Evolutionary conservation across 495 filamentous ascomycete species (phyloP), one percentile per base, ranked within the genome.

Genomic region (Penicillium simplicissimum): DNA sequence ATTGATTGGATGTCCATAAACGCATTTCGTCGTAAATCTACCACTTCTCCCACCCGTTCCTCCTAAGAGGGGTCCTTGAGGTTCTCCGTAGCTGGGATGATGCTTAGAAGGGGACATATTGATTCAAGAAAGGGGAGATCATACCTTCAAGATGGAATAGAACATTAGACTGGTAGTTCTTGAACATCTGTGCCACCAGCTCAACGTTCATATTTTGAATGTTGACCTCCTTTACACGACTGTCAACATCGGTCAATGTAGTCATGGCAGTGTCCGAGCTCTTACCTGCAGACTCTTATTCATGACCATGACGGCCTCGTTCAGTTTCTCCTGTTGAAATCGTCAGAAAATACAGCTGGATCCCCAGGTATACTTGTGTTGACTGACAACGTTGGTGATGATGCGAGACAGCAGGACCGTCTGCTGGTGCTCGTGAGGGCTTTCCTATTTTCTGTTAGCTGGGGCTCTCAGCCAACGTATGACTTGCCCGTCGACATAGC

Each of bases 171-270:
- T 96, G 92, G 73, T 98, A 98, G 76, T 98, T 98, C 82, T 97
- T 97, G 81, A 98, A 98, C 95, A 98, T 98, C 74, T 98, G 95
- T 8, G 95, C 93, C 4, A 98, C 95, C 9, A 98, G 82, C 77
- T 98, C 95, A 6, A 97, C 91, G 71, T 98, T 94, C 92, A 97
- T 96, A 67, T 98, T 98, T 65, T 96, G 90, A 37, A 96, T 88
- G 71, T 97, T 98, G 84, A 97, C 96, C 66, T 97, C 93, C 91
- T 97, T 63, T 5, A 52, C 8, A 3, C 51, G 23, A 1, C 21
- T 21, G 40, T 55, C 48, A 43, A 58, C 28, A 65, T 14, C 21
- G 19, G 57, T 28, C 28, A 15, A 45, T 13, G 4, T 28, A 21
- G 28, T 57, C 13, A 42, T 1, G 31, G 23, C 10, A 28, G 6